A percentile compares a stretch with the other conserved stretches of the same genome.
Evolutionary conservation across 2,329 filamentous ascomycete genomes (phyloP).

Genomic region (Cordyceps cateniannulata): DNA sequence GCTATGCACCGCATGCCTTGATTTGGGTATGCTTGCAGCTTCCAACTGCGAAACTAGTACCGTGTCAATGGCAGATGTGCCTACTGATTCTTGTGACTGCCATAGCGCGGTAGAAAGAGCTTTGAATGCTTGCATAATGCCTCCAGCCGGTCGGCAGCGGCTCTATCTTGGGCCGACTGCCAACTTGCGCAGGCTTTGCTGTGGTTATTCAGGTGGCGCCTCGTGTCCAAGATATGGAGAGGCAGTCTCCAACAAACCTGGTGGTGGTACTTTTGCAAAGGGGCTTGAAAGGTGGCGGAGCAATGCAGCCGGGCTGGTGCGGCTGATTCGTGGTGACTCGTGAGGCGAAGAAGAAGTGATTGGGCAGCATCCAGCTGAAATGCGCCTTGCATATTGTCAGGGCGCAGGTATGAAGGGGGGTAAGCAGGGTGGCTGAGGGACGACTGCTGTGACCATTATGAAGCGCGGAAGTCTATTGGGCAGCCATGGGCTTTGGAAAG

Average conservation of each 20-base stretch:
- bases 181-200: neutral
- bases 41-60: too few species aligned
- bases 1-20: neutral
- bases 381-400: neutral
- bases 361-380: neutral
- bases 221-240: neutral
- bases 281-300: neutral
- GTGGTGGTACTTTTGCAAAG: neutral
- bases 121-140: neutral
- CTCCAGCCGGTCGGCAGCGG: neutral
- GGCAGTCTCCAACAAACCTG: too few species aligned
- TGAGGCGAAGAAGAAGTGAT: neutral
- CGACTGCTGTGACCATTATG: neutral
- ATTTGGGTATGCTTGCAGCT: neutral
- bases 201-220: too few species aligned
- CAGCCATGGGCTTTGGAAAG: neutral
- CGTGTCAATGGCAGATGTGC: too few species aligned
- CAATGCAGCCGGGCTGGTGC: neutral
- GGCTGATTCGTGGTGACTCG: neutral
- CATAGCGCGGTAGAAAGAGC: neutral
- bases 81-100: too few species aligned
- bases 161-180: neutral
- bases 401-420: neutral
- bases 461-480: neutral
- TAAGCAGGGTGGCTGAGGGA: neutral